These are phyloP conservation scores for Ajuga reptans DNA, from an alignment of 305 asterid genomes.

Conservation along the genomic window DNA sequence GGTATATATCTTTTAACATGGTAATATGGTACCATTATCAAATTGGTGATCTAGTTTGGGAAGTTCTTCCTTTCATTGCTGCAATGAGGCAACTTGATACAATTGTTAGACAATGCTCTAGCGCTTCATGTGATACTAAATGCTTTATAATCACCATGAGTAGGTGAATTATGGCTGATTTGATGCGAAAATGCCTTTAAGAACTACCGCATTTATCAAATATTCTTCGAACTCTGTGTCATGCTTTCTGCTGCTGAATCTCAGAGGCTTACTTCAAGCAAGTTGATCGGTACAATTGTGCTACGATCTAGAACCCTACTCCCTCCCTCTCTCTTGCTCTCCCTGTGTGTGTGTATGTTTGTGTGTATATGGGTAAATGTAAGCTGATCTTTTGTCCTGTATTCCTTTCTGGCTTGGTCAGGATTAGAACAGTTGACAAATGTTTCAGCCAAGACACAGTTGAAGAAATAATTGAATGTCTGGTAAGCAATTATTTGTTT, in stretches of 20 bases:
- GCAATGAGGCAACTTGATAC: not conserved
- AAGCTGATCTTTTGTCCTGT: constrained; percentile 23
- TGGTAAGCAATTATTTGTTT: constrained; percentile 46
- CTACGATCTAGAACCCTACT: too few relatives aligned
- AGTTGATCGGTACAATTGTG: too few relatives aligned
- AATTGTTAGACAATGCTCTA: not conserved
- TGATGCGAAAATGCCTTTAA: not conserved
- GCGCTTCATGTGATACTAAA: not conserved
- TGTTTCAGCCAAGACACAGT: constrained; percentile 87
- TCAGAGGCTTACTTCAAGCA: too few relatives aligned
- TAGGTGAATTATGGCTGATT: constrained; percentile 1
- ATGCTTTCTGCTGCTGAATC: constrained; percentile 6
- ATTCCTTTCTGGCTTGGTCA: constrained; percentile 26
- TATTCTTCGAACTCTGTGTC: not conserved
- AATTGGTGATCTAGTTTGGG: not conserved
- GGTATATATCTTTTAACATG: not conserved
- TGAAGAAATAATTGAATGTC: constrained; percentile 76
- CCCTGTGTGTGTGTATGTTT: too few relatives aligned
- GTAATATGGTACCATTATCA: not conserved
- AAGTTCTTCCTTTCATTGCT: not conserved
- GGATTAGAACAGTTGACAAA: constrained; percentile 68
- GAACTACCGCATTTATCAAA: not conserved
- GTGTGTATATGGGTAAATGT: not conserved
- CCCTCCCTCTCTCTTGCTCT: too few relatives aligned
- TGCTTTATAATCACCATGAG: not conserved